Percentiles rank a stretch among this genome's conserved stretches.
phyloP scores from a whole-genome alignment of 139 green algal genomes.

The Chlamydomonas schloesseri region DNA sequence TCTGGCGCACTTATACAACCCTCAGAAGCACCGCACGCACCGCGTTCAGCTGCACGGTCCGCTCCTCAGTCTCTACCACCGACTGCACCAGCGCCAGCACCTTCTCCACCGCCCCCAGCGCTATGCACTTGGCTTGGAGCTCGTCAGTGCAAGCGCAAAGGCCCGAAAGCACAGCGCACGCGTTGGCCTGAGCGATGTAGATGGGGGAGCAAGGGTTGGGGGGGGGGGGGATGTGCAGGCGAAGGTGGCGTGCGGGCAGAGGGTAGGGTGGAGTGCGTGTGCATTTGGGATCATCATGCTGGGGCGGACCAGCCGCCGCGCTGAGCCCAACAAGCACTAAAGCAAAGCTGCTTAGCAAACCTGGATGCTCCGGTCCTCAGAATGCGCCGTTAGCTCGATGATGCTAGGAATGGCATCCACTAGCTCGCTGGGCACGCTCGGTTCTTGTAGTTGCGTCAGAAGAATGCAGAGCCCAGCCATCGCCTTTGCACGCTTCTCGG shows the following conservation, averaged over 20 bases:
- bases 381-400: neutral
- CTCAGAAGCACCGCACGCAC: no score
- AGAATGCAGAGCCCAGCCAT: conserved; percentile 19
- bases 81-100: neutral
- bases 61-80: neutral
- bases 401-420: neutral
- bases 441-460: conserved; percentile 26
- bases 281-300: no score
- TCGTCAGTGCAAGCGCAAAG: conserved; percentile 6
- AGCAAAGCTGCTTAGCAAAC: no score
- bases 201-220: no score
- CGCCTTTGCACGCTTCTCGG: neutral
- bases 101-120: neutral
- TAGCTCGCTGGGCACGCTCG: conserved; percentile 5
- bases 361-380: neutral
- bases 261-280: no score
- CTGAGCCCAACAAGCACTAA: no score
- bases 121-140: neutral
- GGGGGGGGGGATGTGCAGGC: neutral
- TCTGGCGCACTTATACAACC: no score
- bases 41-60: conserved; percentile 42
- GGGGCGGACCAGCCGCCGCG: no score
- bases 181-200: conserved; percentile 25
- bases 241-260: no score
- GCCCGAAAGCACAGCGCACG: conserved; percentile 6